Evolutionary conservation across 768 basidiomycete genomes (phyloP), one percentile per base, ranked within the genome.

Genomic region (Boletus rubroflammeus): DNA sequence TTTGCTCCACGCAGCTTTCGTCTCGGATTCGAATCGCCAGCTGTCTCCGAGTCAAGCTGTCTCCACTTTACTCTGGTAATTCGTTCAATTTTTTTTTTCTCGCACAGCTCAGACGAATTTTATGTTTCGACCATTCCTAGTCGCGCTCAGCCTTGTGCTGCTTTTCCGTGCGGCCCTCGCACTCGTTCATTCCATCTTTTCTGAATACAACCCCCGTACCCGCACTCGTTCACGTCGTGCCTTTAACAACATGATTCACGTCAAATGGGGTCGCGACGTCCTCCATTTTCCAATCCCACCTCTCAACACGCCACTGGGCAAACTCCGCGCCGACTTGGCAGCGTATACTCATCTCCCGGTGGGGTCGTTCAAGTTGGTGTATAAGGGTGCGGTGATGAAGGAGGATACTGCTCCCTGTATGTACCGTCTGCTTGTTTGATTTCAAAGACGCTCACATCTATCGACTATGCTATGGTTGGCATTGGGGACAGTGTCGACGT

Each of bases 311-410:
- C 79, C 79, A 13, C 79, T 94, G 44, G 74, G 75, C 25, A 71
- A 72, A 8, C 70, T 95, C 48, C 80, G 88, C 36, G 60, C 76
- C 4, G 76, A 79, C 21, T 74, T 97, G 47, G 85, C 90, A 14
- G 78, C 85, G 6, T 82, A 86, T 63, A 94, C 90, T 3, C 84
- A 85, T 50, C 78, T 98, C 13, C 81, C 86, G 0, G 68, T 72
- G 28, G 64, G 79, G 59, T 80, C 81, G 28, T 91, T 97, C 79
- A 92, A 93, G 69, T 80, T 98, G 64, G 84, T 98, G 58, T 86
- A 89, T 73, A 83, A 88, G 43, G 96, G 96, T 36, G 93, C 91
- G 2, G 81, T 97, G 69, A 88, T 98, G 81, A 88, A 86, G 61
- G 92, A 96, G 67, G 85, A 93, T 67, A 67, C 73, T 54, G 80